phyloP scores from a whole-genome alignment of 1,284 basidiomycete genomes.

The Ceratobasidium sp. region DNA sequence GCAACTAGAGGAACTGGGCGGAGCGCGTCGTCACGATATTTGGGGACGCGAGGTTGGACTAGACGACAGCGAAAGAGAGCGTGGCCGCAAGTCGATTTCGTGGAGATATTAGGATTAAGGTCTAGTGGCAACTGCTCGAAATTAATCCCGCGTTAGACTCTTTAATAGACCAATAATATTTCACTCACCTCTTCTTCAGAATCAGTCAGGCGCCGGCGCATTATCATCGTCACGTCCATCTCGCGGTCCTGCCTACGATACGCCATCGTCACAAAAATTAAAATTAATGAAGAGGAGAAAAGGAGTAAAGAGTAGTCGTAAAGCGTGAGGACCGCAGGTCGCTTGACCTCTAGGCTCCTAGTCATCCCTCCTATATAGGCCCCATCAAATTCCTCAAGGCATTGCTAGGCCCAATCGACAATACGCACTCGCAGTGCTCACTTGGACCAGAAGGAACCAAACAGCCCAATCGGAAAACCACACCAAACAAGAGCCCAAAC shows the following conservation, averaged over 20 bases:
- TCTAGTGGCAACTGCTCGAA: conserved; percentile 3
- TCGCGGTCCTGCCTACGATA: background rate
- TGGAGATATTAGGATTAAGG: background rate
- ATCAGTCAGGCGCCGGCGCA: background rate
- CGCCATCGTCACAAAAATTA: background rate
- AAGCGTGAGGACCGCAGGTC: background rate
- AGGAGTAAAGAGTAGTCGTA: background rate
- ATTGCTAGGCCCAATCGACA: conserved; percentile 18
- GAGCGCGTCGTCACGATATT: background rate
- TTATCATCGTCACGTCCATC: background rate
- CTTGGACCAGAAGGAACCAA: conserved; percentile 27
- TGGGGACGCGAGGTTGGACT: too few species aligned
- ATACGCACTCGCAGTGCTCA: background rate
- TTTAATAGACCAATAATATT: background rate
- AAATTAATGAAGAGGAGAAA: background rate
- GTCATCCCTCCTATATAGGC: background rate
- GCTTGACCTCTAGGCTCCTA: background rate
- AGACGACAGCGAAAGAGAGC: background rate
- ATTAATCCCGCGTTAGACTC: background rate
- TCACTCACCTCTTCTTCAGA: conserved; percentile 9
- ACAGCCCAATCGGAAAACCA: background rate
- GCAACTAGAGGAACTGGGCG: background rate
- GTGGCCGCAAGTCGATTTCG: background rate
- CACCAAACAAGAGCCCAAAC: conserved; percentile 5
- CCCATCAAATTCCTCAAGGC: too few species aligned